phyloP scores from a whole-genome alignment of 2,329 filamentous ascomycete genomes.

The Beauveria sp. region DNA sequence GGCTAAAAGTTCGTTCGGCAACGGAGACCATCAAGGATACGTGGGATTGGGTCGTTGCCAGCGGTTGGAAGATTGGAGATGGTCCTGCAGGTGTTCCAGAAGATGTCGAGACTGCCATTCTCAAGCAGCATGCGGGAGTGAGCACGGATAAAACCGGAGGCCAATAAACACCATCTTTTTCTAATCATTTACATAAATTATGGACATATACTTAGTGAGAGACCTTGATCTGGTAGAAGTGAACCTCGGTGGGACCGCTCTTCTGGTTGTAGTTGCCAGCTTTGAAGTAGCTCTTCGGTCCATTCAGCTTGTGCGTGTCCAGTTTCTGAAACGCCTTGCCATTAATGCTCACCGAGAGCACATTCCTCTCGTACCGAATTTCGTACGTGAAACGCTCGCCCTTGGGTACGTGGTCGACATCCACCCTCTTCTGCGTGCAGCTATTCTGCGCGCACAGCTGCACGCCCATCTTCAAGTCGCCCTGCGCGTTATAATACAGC shows the following conservation, averaged over 20 bases:
- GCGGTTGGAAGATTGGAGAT: constrained; percentile 4
- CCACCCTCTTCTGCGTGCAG: constrained; percentile 23
- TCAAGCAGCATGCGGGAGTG: not conserved
- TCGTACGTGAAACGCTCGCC: constrained; percentile 28
- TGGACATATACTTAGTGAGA: constrained; percentile 9
- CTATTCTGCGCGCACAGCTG: constrained; percentile 22
- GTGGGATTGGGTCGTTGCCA: constrained; percentile 9
- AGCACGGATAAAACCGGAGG: not conserved
- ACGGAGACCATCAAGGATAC: constrained; percentile 10
- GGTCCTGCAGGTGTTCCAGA: constrained; percentile 1
- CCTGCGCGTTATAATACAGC: constrained; percentile 28
- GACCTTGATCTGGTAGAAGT: constrained; percentile 17
- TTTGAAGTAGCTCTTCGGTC: constrained; percentile 30
- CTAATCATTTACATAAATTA: no score
- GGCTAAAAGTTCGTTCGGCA: constrained; percentile 7
- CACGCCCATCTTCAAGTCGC: constrained; percentile 30
- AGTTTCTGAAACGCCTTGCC: constrained; percentile 18
- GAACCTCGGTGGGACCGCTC: constrained; percentile 18
- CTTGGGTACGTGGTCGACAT: constrained; percentile 25
- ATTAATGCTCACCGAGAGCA: constrained; percentile 25
- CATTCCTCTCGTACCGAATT: constrained; percentile 27
- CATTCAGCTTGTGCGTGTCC: constrained; percentile 21
- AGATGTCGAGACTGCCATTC: not conserved
- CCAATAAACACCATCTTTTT: no score
- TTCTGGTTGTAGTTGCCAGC: constrained; percentile 31